phyloP scores from a whole-genome alignment of 148 eudicot species.

The Fallopia convolvulus region DNA sequence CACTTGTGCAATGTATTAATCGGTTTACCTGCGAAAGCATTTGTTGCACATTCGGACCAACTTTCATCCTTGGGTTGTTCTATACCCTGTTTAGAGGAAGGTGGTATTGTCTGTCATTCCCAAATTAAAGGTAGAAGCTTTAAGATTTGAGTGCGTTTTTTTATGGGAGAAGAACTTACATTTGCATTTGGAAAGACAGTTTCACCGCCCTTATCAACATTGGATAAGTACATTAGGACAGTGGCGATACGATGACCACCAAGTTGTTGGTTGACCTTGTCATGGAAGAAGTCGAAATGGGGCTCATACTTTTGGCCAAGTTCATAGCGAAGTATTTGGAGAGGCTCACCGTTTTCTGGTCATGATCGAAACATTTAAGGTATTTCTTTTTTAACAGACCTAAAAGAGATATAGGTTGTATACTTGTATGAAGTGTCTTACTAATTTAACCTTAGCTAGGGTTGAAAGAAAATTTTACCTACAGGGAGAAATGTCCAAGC shows the following conservation, averaged over 20 bases:
- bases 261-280: conserved; percentile 55
- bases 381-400: too few species aligned
- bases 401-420: too few species aligned
- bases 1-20: not conserved
- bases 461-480: conserved; percentile 34
- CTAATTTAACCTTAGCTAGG: too few species aligned
- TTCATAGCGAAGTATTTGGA: conserved; percentile 77
- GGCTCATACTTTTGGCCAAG: conserved; percentile 87
- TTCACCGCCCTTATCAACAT: conserved; percentile 87
- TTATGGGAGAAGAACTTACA: conserved; percentile 20
- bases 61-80: conserved; percentile 57
- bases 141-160: not conserved
- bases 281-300: conserved; percentile 74
- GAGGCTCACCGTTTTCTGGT: conserved; percentile 84
- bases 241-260: conserved; percentile 93
- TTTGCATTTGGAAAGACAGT: conserved; percentile 75
- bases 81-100: conserved; percentile 31
- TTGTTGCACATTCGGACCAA: conserved; percentile 75
- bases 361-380: not conserved
- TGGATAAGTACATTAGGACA: conserved; percentile 82
- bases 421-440: not conserved
- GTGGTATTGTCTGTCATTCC: not conserved
- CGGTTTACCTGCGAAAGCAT: conserved; percentile 62
- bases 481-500: conserved; percentile 87
- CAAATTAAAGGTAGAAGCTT: conserved; percentile 16